phyloP scores from a whole-genome alignment of 768 basidiomycete genomes.

The Roridomyces roridus region DNA sequence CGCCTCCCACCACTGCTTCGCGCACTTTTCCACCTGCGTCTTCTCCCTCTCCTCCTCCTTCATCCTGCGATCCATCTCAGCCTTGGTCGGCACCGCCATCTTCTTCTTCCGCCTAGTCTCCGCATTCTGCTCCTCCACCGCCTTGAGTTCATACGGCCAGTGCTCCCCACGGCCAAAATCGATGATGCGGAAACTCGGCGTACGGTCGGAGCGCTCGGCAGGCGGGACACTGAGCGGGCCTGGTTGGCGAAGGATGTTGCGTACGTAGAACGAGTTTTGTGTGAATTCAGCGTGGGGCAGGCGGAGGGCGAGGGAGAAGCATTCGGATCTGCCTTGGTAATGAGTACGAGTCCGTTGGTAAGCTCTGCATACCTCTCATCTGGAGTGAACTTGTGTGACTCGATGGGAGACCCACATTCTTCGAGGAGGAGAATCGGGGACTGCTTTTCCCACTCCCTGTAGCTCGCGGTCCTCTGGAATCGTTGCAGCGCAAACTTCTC shows the following conservation, averaged over 20 bases:
- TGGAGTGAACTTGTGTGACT: background rate
- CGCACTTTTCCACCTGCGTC: background rate
- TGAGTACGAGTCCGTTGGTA: too few species aligned
- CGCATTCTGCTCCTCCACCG: background rate
- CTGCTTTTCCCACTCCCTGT: slow-evolving; percentile 1
- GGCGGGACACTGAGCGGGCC: slow-evolving; percentile 44
- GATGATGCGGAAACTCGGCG: slow-evolving; percentile 51
- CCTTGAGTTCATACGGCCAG: slow-evolving; percentile 1
- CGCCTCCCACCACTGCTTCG: slow-evolving; percentile 9
- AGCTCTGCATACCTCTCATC: slow-evolving; percentile 16
- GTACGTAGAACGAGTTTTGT: slow-evolving; percentile 46
- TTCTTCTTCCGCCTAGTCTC: background rate
- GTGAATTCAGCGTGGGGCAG: slow-evolving; percentile 43
- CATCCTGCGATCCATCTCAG: slow-evolving; percentile 5
- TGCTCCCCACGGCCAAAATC: slow-evolving; percentile 49
- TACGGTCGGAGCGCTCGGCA: slow-evolving; percentile 26
- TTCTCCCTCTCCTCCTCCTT: background rate
- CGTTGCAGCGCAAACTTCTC: background rate
- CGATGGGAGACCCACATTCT: slow-evolving; percentile 15
- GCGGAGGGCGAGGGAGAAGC: slow-evolving; percentile 42
- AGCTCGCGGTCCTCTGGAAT: background rate
- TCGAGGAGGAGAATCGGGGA: slow-evolving; percentile 20
- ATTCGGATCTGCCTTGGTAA: too few species aligned
- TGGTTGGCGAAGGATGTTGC: slow-evolving; percentile 49
- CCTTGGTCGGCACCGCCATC: slow-evolving; percentile 15